phyloP scores from a whole-genome alignment of 1,139 yeast species.

The Lodderomyces parapsilosis region DNA sequence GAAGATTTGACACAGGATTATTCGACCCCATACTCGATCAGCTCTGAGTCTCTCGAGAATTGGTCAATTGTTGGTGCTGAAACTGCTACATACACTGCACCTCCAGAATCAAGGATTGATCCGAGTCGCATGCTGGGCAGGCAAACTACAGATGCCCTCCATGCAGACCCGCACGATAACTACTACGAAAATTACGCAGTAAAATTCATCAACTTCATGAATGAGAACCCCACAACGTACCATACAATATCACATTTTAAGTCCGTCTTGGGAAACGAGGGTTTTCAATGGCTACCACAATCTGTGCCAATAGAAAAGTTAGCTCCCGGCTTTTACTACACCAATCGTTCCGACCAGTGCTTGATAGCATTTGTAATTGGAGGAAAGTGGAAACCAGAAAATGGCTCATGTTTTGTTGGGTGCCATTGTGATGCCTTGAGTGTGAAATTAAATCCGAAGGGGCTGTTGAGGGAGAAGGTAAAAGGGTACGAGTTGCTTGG shows the following conservation, averaged over 20 bases:
- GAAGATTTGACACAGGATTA: slow-evolving; percentile 6
- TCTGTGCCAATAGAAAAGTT: slow-evolving; percentile 35
- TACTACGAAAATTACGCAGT: slow-evolving; percentile 41
- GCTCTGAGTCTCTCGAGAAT: neutral
- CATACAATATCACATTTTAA: slow-evolving; percentile 53
- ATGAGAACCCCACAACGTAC: slow-evolving; percentile 59
- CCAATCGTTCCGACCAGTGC: slow-evolving; percentile 55
- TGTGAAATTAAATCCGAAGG: slow-evolving; percentile 53
- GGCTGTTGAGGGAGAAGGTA: slow-evolving; percentile 28
- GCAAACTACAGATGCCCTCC: too few species aligned
- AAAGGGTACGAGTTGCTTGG: slow-evolving; percentile 65
- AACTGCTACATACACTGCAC: too few species aligned
- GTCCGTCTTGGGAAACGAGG: slow-evolving; percentile 42
- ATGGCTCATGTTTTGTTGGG: slow-evolving; percentile 61
- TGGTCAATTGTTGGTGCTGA: neutral
- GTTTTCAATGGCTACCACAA: slow-evolving; percentile 55
- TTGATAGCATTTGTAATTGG: slow-evolving; percentile 61
- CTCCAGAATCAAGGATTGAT: too few species aligned
- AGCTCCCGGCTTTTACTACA: slow-evolving; percentile 45
- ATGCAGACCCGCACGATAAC: neutral
- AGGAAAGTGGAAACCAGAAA: slow-evolving; percentile 51
- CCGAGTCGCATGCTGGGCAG: too few species aligned
- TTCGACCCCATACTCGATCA: slow-evolving; percentile 3
- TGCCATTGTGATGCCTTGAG: slow-evolving; percentile 62
- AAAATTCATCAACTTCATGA: slow-evolving; percentile 58